Base-by-base conservation (phyloP, 2,329 filamentous ascomycete genomes). In the Phialophora tarda region DNA sequence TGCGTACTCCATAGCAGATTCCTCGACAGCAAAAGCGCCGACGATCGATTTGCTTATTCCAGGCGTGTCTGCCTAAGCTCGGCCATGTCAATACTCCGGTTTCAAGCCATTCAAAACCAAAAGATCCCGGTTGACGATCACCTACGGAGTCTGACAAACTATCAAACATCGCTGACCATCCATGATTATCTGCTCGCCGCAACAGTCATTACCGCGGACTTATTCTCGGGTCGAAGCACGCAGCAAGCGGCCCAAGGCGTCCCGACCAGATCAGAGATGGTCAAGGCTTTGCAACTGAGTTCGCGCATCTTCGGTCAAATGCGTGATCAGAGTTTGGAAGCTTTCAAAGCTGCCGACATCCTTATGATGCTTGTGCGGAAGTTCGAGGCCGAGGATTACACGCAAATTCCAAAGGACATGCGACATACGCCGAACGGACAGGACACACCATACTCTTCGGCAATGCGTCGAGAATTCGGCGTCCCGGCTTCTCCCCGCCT, bases 1-100 rank as follows among this genome's bases (percentile, higher is more conserved):
- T 95, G 92, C 73, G 86, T 97, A 21, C 84, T 98, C 41, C 95
- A 98, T 77, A 86, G 93, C 57, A 93, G 93, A 70, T 97, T 94
- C 76, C 85, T 97, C 64, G 83, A 86, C n/a, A 86, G 88, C 67
- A 91, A 92, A 4, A 84, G 91, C 54, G 86, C 90, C 66, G 95
- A 94, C 73, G 82, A 90, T 5, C 86, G 92, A 12, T 97, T 95
- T 74, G 86, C 88, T 4, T 91, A 94, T 74, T 97, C 93, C 2
- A 87, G 93, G 32, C 88, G 89, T 41, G 89, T 88, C 24, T 94
- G 92, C 68, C 90, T 51, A n/a, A 30, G 47, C 14, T 61, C 58
- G n/a, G 58, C 58, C 21, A 61, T 61, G 58, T 50, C 58, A n/a
- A 51, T 61, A 34, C 28, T 61, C 4, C 58, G 58, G 7, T 61